Evolutionary conservation across 805 yeast species (phyloP).

Genomic region (Cyberlindnera euphorbiae): DNA sequence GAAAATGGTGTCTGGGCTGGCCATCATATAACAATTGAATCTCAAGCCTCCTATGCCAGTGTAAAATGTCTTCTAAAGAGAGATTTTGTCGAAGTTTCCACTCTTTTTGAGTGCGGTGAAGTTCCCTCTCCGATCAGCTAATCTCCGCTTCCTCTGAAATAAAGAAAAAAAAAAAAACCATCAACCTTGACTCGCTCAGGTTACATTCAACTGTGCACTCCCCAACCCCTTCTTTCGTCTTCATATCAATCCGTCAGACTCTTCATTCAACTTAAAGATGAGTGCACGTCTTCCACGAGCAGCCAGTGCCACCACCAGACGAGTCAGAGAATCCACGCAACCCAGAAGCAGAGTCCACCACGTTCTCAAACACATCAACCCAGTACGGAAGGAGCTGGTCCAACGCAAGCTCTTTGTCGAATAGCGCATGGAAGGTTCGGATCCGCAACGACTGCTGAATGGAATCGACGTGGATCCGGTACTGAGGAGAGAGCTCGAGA

Average conservation of each 20-base stretch:
- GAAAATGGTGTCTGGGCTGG: constrained; percentile 35
- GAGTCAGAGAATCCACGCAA: neutral
- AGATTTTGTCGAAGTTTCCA: too few species aligned
- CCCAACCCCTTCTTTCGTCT: neutral
- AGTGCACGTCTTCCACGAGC: constrained; percentile 3
- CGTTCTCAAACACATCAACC: constrained; percentile 10
- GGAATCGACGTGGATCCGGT: constrained; percentile 11
- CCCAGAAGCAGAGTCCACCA: neutral
- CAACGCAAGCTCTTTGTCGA: constrained; percentile 16
- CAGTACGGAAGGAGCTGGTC: constrained; percentile 12
- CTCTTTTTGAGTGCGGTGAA: too few species aligned
- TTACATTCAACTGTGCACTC: neutral
- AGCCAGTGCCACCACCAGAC: neutral
- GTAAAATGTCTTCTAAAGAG: too few species aligned
- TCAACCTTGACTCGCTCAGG: too few species aligned
- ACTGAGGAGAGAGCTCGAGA: constrained; percentile 10
- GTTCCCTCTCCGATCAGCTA: too few species aligned
- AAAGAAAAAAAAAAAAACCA: too few species aligned
- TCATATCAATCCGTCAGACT: neutral
- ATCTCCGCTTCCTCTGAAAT: too few species aligned
- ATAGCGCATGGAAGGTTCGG: constrained; percentile 9
- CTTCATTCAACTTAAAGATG: neutral
- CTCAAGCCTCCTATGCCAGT: too few species aligned
- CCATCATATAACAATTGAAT: too few species aligned
- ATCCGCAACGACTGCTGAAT: constrained; percentile 2